Percentiles rank a stretch among this genome's conserved stretches.
These are phyloP conservation scores for Verticillium klebahnii DNA, from an alignment of 2,329 filamentous ascomycete species.

Conservation along the genomic window DNA sequence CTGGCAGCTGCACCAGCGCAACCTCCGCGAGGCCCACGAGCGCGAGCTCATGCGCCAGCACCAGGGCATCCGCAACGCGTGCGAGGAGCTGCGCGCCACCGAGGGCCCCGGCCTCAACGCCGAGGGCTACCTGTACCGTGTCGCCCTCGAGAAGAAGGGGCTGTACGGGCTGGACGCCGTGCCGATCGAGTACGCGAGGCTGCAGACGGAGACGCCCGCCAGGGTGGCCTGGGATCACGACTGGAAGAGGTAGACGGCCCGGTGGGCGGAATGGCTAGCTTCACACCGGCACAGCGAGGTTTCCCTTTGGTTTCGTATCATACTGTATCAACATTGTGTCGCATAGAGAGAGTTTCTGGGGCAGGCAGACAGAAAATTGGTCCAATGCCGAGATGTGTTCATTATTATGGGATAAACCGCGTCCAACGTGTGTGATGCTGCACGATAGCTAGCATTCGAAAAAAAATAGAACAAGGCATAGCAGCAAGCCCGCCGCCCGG, in stretches of 20 bases:
- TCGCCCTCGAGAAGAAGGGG: constrained; percentile 87
- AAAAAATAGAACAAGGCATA: not conserved
- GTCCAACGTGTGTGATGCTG: not conserved
- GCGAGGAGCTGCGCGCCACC: constrained; percentile 71
- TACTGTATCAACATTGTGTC: not conserved
- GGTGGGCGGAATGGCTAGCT: not conserved
- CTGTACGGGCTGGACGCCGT: constrained; percentile 68
- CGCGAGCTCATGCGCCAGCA: constrained; percentile 74
- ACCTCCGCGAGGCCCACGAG: constrained; percentile 59
- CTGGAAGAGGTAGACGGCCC: constrained; percentile 63
- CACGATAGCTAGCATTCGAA: not conserved
- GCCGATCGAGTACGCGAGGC: constrained; percentile 86
- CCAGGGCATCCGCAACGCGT: constrained; percentile 77
- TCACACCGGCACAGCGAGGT: not conserved
- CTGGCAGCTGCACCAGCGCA: constrained; percentile 75
- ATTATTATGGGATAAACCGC: not conserved
- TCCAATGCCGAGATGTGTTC: not conserved
- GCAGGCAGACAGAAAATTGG: not conserved
- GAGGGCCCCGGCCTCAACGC: constrained; percentile 52
- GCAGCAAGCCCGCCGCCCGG: not conserved
- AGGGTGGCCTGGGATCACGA: constrained; percentile 85
- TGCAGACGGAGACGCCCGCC: constrained; percentile 78
- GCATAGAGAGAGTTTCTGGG: not conserved
- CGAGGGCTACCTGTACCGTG: constrained; percentile 73
- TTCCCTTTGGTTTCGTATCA: not conserved